A percentile compares a stretch with the other conserved stretches of the same genome.
phyloP scores from a whole-genome alignment of 257 asterid genomes.

The Primulina eburnea region DNA sequence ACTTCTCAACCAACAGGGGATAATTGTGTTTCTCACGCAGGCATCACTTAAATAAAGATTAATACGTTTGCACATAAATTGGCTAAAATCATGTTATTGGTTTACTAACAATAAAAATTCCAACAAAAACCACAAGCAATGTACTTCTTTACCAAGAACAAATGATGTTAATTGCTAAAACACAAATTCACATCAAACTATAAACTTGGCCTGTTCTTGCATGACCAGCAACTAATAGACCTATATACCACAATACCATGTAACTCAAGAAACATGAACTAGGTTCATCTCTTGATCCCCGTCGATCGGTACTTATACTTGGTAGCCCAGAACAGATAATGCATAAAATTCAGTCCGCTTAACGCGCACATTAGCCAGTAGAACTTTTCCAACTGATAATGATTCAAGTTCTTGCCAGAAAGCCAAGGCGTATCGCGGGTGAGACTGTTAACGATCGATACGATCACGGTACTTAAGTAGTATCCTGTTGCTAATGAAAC shows the following conservation, averaged over 20 bases:
- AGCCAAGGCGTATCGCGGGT: conserved; percentile 75
- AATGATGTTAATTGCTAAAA: no score
- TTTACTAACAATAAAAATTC: neutral
- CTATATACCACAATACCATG: neutral
- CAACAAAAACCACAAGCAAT: neutral
- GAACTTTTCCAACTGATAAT: conserved; percentile 62
- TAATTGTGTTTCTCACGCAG: no score
- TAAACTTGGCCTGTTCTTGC: no score
- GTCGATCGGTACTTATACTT: conserved; percentile 60
- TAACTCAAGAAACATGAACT: neutral
- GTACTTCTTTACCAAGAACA: neutral
- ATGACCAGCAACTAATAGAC: no score
- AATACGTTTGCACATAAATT: no score
- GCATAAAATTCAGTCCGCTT: conserved; percentile 72
- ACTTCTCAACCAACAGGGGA: no score
- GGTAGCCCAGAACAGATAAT: conserved; percentile 78
- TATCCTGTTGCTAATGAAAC: conserved; percentile 88
- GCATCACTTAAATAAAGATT: no score
- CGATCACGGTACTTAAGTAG: conserved; percentile 70
- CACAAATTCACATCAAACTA: no score
- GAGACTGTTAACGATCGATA: conserved; percentile 57
- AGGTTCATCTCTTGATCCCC: conserved; percentile 13
- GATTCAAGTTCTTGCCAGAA: conserved; percentile 59
- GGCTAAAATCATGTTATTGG: neutral
- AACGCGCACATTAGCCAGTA: conserved; percentile 86